A percentile compares a stretch with the other conserved stretches of the same genome.
These are phyloP conservation scores for Tricholoma matsutake DNA, from an alignment of 768 basidiomycete species.

Conservation along the genomic window DNA sequence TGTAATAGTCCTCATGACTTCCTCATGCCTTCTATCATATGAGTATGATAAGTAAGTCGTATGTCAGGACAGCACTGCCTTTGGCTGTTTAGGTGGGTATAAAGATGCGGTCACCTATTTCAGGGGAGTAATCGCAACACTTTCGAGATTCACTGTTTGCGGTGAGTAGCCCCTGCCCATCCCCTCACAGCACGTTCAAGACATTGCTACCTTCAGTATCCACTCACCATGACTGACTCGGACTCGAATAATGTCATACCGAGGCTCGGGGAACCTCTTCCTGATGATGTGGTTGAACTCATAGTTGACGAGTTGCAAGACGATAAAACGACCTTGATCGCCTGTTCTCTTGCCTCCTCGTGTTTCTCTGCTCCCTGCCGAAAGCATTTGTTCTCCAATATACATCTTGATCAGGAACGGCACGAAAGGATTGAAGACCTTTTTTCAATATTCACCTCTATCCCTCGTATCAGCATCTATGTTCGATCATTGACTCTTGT, in stretches of 20 bases:
- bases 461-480: not conserved
- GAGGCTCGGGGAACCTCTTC: not conserved
- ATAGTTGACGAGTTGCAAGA: not conserved
- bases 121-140: no score
- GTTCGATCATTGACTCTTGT: not conserved
- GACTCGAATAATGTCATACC: not conserved
- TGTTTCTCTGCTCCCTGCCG: not conserved
- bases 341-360: not conserved
- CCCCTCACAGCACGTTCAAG: not conserved
- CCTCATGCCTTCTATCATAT: no score
- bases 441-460: not conserved
- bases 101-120: no score
- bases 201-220: not conserved
- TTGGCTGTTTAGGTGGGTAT: no score
- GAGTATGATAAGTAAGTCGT: no score
- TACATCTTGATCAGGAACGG: not conserved
- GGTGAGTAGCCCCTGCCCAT: not conserved
- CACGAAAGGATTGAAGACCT: not conserved
- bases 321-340: not conserved
- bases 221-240: not conserved
- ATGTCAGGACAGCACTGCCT: no score
- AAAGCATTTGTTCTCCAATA: not conserved
- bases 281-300: not conserved
- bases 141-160: no score
- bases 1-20: no score